These are phyloP conservation scores for Penicillium malachiteum DNA, from an alignment of 495 filamentous ascomycete species.

Conservation along the genomic window DNA sequence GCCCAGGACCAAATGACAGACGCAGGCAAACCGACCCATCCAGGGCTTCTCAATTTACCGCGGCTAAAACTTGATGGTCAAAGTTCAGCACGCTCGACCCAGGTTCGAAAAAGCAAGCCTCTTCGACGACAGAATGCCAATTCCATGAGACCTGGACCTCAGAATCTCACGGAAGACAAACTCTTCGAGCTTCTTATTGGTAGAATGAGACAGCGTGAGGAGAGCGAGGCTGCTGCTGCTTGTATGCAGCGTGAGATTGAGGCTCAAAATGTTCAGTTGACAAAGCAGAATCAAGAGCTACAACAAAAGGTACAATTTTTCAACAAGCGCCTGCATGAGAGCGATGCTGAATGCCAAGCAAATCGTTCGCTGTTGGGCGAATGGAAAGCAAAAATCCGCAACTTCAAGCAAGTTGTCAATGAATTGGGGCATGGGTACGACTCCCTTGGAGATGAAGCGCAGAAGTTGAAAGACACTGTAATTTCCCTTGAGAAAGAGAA, in stretches of 20 bases:
- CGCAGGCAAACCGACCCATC: neutral
- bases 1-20: neutral
- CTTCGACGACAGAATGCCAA: neutral
- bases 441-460: conserved; percentile 26
- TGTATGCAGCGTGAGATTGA: conserved; percentile 27
- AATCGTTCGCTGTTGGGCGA: conserved; percentile 22
- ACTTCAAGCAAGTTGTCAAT: conserved; percentile 36
- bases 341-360: conserved; percentile 13
- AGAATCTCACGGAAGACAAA: conserved; percentile 30
- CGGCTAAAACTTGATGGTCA: conserved; percentile 5
- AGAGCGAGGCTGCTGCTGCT: conserved; percentile 27
- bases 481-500: conserved; percentile 27
- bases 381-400: conserved; percentile 36
- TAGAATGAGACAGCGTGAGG: conserved; percentile 36
- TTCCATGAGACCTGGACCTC: neutral
- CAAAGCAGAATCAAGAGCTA: conserved; percentile 28
- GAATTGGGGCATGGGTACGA: conserved; percentile 36
- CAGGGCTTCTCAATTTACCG: neutral
- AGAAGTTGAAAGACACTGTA: conserved; percentile 21
- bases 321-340: conserved; percentile 18
- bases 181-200: conserved; percentile 39
- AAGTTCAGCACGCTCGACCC: conserved; percentile 16
- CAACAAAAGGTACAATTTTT: conserved; percentile 16
- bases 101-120: conserved; percentile 7
- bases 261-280: conserved; percentile 19